Evolutionary conservation across 768 basidiomycete genomes (phyloP), one percentile per base, ranked within the genome.

Genomic region (Lentinula edodes): DNA sequence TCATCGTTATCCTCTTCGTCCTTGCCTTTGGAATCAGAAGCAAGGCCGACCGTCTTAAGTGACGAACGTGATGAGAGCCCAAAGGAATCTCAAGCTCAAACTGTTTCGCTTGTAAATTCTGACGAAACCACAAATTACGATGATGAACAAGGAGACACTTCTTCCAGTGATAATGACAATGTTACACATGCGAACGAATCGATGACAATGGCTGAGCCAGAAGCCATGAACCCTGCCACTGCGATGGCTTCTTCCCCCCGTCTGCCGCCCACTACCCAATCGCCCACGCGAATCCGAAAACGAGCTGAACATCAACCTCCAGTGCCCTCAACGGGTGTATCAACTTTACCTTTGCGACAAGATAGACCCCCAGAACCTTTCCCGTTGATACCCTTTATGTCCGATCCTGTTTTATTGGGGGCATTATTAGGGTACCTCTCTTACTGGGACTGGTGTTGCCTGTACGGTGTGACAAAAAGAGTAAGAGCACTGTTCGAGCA

Each of bases 391-490:
- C 65, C 72, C 5, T 88, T 89, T 70, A 69, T 93, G 41, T 67
- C 79, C 6, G 72, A 84, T 51, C 76, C 82, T 0, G 73, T 74
- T 38, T 71, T 93, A 13, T 76, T 94, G 6, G 70, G 75, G 0
- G 65, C 70, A 6, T 69, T 93, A 28, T 74, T 94, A n/a, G 67
- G 71, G 4, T 87, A 82, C 67, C 67, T 93, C 57, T 75, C 84
- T n/a, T 94, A 90, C 66, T 81, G 78, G 61, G 89, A 93, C 46
- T 91, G 89, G 85, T 81, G 85, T 62, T 70, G 78, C 10, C 72
- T 93, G 15, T 83, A 83, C 52, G 76, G 80, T 16, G 72, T 86
- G 12, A 85, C 82, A 68, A 83, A 84, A 69, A 76, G 76, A 46
- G 76, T 88, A 9, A 78, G 83, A 43, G 71, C 72, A 28, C 67